Percentiles rank a stretch among this genome's conserved stretches.
phyloP scores from a whole-genome alignment of 495 filamentous ascomycete species.

The Lepraria neglecta region DNA sequence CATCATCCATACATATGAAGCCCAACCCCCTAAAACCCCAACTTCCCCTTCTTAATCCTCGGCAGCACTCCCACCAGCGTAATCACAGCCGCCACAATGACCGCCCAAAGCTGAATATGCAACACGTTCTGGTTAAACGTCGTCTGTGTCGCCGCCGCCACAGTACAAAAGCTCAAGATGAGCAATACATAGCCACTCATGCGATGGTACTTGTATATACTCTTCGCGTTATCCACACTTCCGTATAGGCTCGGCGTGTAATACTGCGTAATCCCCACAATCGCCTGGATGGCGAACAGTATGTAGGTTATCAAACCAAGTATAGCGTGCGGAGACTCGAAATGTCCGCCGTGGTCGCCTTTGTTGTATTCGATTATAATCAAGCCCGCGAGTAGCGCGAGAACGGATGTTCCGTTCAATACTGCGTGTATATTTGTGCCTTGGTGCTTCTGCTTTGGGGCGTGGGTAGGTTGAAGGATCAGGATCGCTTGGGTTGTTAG shows the following conservation, averaged over 20 bases:
- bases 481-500: conserved; percentile 72
- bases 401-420: conserved; percentile 58
- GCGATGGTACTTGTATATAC: conserved; percentile 84
- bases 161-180: conserved; percentile 61
- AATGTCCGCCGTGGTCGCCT: conserved; percentile 55
- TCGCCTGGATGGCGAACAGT: conserved; percentile 61
- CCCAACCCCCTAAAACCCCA: conserved; percentile 48
- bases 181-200: conserved; percentile 69
- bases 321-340: conserved; percentile 72
- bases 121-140: conserved; percentile 55
- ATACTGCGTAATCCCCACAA: conserved; percentile 74
- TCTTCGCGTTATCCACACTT: conserved; percentile 70
- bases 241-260: conserved; percentile 66
- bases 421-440: conserved; percentile 64
- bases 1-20: background rate
- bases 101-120: conserved; percentile 66
- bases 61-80: conserved; percentile 63
- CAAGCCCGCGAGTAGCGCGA: conserved; percentile 58
- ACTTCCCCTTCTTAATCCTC: conserved; percentile 75
- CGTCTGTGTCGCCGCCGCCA: conserved; percentile 70
- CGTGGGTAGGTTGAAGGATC: conserved; percentile 81
- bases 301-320: conserved; percentile 73
- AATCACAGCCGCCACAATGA: conserved; percentile 54
- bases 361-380: conserved; percentile 83
- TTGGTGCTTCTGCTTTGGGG: conserved; percentile 59